Conservation (phyloP, 2,329 filamentous ascomycete genomes). For the Teratosphaeria nubilosa region DNA sequence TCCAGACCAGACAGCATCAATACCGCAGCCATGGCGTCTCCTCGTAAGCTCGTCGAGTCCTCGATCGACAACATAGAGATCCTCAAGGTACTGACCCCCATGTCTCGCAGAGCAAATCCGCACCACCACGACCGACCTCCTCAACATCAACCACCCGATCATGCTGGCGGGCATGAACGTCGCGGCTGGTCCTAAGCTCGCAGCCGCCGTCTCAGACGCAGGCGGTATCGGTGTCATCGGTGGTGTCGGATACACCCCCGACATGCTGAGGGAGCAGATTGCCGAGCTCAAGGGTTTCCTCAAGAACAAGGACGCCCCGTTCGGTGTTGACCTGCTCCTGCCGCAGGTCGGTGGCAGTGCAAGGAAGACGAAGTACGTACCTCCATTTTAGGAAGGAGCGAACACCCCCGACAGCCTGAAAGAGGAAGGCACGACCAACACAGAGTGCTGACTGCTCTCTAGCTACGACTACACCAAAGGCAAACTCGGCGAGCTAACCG, state of each 20-base stretch:
- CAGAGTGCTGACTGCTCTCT: not conserved
- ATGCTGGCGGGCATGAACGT: slow-evolving; percentile 99
- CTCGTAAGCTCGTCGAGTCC: slow-evolving; percentile 45
- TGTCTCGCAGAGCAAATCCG: slow-evolving; percentile 63
- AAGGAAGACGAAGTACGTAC: slow-evolving; percentile 75
- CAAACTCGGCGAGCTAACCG: slow-evolving; percentile 81
- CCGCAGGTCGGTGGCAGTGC: slow-evolving; percentile 91
- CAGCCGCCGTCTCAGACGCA: slow-evolving; percentile 92
- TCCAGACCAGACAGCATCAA: not conserved
- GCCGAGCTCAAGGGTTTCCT: slow-evolving; percentile 84
- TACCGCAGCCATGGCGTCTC: slow-evolving; percentile 57
- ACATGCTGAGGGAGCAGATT: slow-evolving; percentile 94
- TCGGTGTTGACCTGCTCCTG: slow-evolving; percentile 86
- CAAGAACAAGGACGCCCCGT: slow-evolving; percentile 83
- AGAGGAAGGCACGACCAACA: not conserved
- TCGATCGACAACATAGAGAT: not conserved
- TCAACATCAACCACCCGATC: slow-evolving; percentile 95
- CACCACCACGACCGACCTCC: slow-evolving; percentile 86
- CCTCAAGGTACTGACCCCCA: slow-evolving; percentile 12
- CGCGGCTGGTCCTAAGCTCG: slow-evolving; percentile 88
- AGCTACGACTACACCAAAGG: slow-evolving; percentile 99
- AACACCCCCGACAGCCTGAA: not conserved
- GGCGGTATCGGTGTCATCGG: slow-evolving; percentile 95
- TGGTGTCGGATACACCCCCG: slow-evolving; percentile 88
- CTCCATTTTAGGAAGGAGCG: not conserved